Evolutionary conservation across 1,284 basidiomycete species (phyloP).

Genomic region (Cutaneotrichosporon mucoides): DNA sequence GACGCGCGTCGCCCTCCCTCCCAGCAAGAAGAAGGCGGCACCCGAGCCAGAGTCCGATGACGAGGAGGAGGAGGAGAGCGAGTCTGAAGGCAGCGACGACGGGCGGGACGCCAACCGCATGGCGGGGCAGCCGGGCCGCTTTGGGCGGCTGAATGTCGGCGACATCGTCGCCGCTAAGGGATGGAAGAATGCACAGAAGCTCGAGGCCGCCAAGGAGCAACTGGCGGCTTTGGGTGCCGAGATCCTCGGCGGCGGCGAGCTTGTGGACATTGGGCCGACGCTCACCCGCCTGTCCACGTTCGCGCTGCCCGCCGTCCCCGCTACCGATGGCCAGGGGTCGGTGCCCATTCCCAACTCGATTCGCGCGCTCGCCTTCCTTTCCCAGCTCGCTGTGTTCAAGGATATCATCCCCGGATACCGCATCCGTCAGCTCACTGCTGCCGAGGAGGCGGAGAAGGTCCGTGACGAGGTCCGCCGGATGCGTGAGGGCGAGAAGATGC

Average conservation of each 20-base stretch:
- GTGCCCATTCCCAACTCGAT: constrained; percentile 75
- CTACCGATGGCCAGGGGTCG: constrained; percentile 49
- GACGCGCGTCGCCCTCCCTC: constrained; percentile 50
- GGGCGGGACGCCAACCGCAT: constrained; percentile 46
- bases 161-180: constrained; percentile 60
- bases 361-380: constrained; percentile 81
- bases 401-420: constrained; percentile 84
- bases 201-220: constrained; percentile 81
- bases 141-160: constrained; percentile 72
- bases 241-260: constrained; percentile 66
- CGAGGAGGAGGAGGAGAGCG: constrained; percentile 51
- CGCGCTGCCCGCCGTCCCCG: constrained; percentile 65
- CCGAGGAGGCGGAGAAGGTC: constrained; percentile 88
- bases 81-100: constrained; percentile 52
- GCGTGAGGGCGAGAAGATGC: constrained; percentile 95
- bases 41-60: constrained; percentile 49
- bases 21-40: constrained; percentile 34
- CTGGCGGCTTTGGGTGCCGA: constrained; percentile 85
- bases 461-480: constrained; percentile 86
- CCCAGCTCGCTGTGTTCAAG: constrained; percentile 89
- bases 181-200: constrained; percentile 61
- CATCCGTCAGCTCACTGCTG: constrained; percentile 83
- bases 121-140: constrained; percentile 53
- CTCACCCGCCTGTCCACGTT: constrained; percentile 82
- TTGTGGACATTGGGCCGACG: constrained; percentile 60